Evolutionary conservation across 306 rosid species (phyloP), one percentile per base, ranked within the genome.

Genomic region (Sechiopsis laciniata): DNA sequence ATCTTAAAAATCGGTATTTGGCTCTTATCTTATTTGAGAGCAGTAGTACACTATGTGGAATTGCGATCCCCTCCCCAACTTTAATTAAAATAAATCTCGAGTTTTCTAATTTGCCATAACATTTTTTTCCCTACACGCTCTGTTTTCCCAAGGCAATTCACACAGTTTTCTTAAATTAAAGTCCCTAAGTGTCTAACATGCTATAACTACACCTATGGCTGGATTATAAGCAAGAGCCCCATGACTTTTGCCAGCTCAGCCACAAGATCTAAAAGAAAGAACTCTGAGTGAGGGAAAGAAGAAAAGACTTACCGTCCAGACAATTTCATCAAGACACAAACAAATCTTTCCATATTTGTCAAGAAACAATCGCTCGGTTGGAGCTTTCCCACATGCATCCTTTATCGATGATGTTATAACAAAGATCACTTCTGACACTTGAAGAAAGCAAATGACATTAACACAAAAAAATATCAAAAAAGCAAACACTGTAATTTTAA

Each of bases 321-420:
- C 96, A 73, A 94, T 84, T 85, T 94, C 98, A 83, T 94, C 98
- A 77, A 94, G 83, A 74, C 96, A 89, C 82, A 89, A 73, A 82
- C 98, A 94, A 62, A 94, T 90, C 84, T 84, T 87, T 78, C 98
- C 98, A 71, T 94, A 94, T 83, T 90, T 94, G 75, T 94, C 98
- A 46, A 94, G 95, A 85, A 94, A 94, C 78, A 84, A 83, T 52
- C 98, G 96, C 79, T 94, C 98, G 37, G 86, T 83, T 37, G 98
- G 97, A 75, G 89, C 88, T 82, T 89, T 94, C 69, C 92, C 95
- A 59, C 97, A 89, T 24, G 88, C 88, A 80, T 94, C 97, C 91
- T 94, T 94, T 82, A 94, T 89, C 17, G 93, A 88, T 7, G 97
- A 89, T 72, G 95, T 94, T 78, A 94, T 82, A 19, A 88, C 95